Conservation (phyloP, 139 green algal species). For the Ettlia oleoabundans region DNA sequence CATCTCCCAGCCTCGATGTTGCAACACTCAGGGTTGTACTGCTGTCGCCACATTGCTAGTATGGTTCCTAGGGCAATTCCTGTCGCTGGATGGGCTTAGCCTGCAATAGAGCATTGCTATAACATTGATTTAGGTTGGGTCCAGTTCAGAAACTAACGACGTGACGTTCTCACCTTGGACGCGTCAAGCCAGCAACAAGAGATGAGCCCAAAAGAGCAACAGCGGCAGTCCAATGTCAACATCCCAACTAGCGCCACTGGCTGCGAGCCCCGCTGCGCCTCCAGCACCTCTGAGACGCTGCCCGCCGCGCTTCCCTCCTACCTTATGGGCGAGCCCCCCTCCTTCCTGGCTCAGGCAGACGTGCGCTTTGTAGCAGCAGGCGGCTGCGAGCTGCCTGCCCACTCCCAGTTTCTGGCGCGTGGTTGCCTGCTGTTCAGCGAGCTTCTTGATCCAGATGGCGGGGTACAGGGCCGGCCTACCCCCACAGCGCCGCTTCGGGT, state of each 20-base stretch:
- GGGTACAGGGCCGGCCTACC: not conserved
- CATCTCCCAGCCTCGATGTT: no score
- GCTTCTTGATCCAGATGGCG: not conserved
- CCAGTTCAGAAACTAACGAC: not conserved
- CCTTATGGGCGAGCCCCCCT: not conserved
- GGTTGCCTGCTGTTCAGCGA: constrained; percentile 7
- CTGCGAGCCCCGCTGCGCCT: no score
- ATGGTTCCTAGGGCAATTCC: no score
- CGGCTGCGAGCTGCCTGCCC: not conserved
- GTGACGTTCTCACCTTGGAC: no score
- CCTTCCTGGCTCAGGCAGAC: constrained; percentile 7
- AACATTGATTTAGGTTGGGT: not conserved
- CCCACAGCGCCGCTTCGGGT: not conserved
- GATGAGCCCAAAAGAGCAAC: not conserved
- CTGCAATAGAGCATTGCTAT: no score
- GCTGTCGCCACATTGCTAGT: no score
- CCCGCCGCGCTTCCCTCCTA: not conserved
- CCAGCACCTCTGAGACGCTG: not conserved
- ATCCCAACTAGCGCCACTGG: not conserved
- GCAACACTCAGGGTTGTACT: no score
- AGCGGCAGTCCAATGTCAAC: not conserved
- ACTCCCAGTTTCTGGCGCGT: constrained; percentile 6
- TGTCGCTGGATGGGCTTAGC: no score
- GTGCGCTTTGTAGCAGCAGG: not conserved
- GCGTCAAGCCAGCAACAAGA: no score